These are phyloP conservation scores for Cordyceps fumosorosea DNA, from an alignment of 2,329 filamentous ascomycete genomes.

Conservation along the genomic window DNA sequence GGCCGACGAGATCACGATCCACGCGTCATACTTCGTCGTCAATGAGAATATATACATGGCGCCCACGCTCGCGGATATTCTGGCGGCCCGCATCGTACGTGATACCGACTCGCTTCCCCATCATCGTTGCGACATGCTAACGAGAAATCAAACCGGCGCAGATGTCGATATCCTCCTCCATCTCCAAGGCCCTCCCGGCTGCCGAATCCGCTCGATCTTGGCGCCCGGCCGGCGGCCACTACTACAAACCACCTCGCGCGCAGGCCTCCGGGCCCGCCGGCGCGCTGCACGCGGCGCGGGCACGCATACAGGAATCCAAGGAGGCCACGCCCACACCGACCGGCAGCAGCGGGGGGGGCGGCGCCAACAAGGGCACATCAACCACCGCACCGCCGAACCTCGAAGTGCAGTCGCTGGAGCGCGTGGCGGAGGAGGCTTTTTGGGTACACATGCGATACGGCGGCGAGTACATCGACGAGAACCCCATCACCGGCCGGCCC, in stretches of 20 bases:
- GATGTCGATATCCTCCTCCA: conserved; percentile 49
- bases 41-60: conserved; percentile 63
- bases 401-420: conserved; percentile 35
- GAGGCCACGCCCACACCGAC: conserved; percentile 36
- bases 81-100: conserved; percentile 52
- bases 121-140: neutral
- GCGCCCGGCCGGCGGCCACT: conserved; percentile 47
- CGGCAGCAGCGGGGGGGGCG: conserved; percentile 16
- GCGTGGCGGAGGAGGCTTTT: conserved; percentile 52
- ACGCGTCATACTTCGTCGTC: conserved; percentile 57
- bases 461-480: conserved; percentile 61
- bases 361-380: conserved; percentile 19
- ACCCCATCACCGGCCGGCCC: conserved; percentile 59
- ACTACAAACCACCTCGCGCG: conserved; percentile 37
- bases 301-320: conserved; percentile 35
- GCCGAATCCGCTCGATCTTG: conserved; percentile 46
- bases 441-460: conserved; percentile 52
- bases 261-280: conserved; percentile 14
- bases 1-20: conserved; percentile 53
- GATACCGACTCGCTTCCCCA: too few relatives aligned
- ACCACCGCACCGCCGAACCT: conserved; percentile 27
- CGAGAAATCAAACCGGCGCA: conserved; percentile 18
- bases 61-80: conserved; percentile 52
- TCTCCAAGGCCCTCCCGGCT: conserved; percentile 46
- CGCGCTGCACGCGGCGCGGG: conserved; percentile 15